Evolutionary conservation across 805 yeast species (phyloP), one percentile per base, ranked within the genome.

Genomic region (Pichia exigua): DNA sequence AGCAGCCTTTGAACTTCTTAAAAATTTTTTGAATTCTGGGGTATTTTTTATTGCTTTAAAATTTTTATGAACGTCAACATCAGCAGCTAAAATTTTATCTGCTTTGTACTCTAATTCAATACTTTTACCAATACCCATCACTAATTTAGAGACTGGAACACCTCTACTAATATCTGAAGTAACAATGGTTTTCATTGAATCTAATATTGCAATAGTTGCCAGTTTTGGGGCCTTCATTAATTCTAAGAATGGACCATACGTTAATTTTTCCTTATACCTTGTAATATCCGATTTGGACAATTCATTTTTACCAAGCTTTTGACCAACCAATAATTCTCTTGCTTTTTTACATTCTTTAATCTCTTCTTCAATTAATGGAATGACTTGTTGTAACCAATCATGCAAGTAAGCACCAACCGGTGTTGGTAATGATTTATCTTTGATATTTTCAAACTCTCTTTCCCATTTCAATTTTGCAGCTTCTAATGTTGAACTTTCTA

Each of bases 391-490:
- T 57, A 85, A 84, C 99, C 99, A 94, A 53, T 79, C 78, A 79
- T 89, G 94, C 41, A 94, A 69, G 57, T 82, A 82, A 1, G 82
- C 83, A 53, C 89, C 90, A 41, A 91, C 70, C 13, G 80, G 76
- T 52, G 80, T 78, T 45, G 80, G 77, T 40, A 81, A 66, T 4
- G 79, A 65, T 47, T 65, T 66, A 53, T 65, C 70, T 51, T 64
- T 66, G 26, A 65, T 49, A 32, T 56, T 61, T 59, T 88, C 95
- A 59, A 79, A 85, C 56, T 83, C 91, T 58, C 82, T 83, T 64
- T 81, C 83, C 99, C 99, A 92, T 65, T 87, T 85, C 61, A 84
- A 88, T 56, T 79, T 81, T 0, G 98, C 95, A 1, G 92, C 91
- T 56, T 86, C 91, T 1, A 87, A 73, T 3, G 96, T 92, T 53